A percentile compares a stretch with the other conserved stretches of the same genome.
Conservation (phyloP, 225 moss, liverwort and hornwort genomes). For the Bryoerythrophyllum caledonicum region DNA sequence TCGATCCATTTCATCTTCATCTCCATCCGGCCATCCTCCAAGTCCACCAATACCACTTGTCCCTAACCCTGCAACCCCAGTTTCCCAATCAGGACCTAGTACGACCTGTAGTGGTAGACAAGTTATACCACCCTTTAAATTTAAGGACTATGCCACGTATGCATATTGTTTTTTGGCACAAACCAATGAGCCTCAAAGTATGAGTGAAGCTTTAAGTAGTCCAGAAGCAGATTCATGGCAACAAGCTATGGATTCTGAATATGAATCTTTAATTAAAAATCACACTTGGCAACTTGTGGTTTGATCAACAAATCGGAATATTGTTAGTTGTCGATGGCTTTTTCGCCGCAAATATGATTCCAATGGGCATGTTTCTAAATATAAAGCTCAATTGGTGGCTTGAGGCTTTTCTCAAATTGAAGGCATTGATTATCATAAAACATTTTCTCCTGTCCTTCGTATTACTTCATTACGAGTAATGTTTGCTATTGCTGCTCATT, state of each 20-base stretch:
- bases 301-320: not conserved
- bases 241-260: not conserved
- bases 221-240: not conserved
- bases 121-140: too few relatives aligned
- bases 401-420: not conserved
- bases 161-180: not conserved
- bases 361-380: not conserved
- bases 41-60: not conserved
- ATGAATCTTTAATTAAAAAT: not conserved
- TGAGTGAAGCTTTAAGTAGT: not conserved
- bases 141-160: too few relatives aligned
- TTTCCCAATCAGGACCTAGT: not conserved
- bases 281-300: too few relatives aligned
- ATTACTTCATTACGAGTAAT: not conserved
- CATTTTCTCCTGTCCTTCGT: not conserved
- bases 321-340: not conserved
- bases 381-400: not conserved
- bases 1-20: not conserved
- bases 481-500: not conserved
- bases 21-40: not conserved
- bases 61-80: not conserved
- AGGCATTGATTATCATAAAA: not conserved
- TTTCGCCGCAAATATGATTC: not conserved
- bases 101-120: too few relatives aligned
- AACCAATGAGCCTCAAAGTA: not conserved